Conservation (phyloP, 495 filamentous ascomycete genomes). For the Thermothielavioides terrestris region DNA sequence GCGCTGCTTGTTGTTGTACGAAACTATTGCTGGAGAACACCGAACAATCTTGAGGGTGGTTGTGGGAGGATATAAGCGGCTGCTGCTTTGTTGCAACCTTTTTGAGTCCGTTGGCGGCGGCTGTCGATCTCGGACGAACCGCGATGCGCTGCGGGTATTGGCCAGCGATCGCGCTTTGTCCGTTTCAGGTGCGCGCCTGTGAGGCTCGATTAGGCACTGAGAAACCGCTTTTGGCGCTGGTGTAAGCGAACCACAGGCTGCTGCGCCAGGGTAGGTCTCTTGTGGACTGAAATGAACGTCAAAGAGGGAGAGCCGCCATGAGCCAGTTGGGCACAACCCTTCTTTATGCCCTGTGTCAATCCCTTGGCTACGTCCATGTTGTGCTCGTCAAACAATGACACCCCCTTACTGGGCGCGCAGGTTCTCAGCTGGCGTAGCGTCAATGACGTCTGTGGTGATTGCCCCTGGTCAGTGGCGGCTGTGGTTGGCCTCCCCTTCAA, state of each 20-base stretch:
- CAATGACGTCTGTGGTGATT: constrained; percentile 14
- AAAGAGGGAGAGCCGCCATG: background rate
- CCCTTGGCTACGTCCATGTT: constrained; percentile 9
- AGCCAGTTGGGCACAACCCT: background rate
- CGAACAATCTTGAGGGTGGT: background rate
- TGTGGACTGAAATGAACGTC: background rate
- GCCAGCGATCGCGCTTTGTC: constrained; percentile 6
- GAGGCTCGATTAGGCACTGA: constrained; percentile 7
- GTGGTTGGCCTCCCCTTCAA: constrained; percentile 7
- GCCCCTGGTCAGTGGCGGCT: background rate
- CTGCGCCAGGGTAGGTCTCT: background rate
- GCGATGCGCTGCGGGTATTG: constrained; percentile 10
- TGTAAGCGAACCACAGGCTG: background rate
- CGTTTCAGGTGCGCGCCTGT: constrained; percentile 21
- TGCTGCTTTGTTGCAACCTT: constrained; percentile 5
- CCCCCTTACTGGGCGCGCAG: background rate
- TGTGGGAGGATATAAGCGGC: constrained; percentile 6
- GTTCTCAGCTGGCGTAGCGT: background rate
- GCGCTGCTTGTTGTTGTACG: background rate
- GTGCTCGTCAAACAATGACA: constrained; percentile 1
- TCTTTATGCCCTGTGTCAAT: constrained; percentile 8
- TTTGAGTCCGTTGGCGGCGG: background rate
- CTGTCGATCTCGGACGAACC: background rate
- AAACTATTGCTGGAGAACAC: background rate
- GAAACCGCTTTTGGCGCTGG: constrained; percentile 15